Conservation (phyloP, 495 filamentous ascomycete species). For the Acidiella bohemica region DNA sequence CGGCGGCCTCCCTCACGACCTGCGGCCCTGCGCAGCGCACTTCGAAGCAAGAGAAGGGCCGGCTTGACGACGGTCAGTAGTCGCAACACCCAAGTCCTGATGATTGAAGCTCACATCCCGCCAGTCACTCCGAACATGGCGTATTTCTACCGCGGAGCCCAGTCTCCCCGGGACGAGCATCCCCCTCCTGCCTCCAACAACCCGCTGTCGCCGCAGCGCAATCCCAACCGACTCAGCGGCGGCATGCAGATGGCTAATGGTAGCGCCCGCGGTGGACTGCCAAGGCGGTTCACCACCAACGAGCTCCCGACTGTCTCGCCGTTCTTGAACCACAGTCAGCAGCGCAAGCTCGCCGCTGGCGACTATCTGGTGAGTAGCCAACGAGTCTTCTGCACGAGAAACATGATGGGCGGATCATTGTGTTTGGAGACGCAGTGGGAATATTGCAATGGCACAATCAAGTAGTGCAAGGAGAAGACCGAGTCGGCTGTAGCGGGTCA, state of each 20-base stretch:
- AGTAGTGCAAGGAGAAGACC: too few species aligned
- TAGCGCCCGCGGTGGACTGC: constrained; percentile 50
- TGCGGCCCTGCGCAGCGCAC: too few species aligned
- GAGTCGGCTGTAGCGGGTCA: too few species aligned
- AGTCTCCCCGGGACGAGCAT: constrained; percentile 39
- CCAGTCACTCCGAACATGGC: constrained; percentile 13
- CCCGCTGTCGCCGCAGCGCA: constrained; percentile 26
- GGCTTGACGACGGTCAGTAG: too few species aligned
- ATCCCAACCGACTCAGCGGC: constrained; percentile 15
- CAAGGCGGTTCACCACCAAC: constrained; percentile 88
- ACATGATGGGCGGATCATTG: neutral
- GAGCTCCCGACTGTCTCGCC: constrained; percentile 68
- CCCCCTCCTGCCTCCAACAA: constrained; percentile 42
- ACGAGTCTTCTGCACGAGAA: neutral
- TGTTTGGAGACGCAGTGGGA: too few species aligned
- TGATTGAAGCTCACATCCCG: too few species aligned
- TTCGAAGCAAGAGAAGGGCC: too few species aligned
- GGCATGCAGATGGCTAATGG: constrained; percentile 33
- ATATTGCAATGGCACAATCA: too few species aligned
- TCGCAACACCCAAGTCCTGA: too few species aligned
- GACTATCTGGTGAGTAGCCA: constrained; percentile 13
- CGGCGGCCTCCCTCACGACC: too few species aligned
- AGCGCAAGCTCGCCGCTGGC: constrained; percentile 41
- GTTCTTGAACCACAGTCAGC: constrained; percentile 53
- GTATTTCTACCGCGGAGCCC: constrained; percentile 7